Conservation (phyloP, 805 yeast genomes). For the Monosporozyma aquatica region DNA sequence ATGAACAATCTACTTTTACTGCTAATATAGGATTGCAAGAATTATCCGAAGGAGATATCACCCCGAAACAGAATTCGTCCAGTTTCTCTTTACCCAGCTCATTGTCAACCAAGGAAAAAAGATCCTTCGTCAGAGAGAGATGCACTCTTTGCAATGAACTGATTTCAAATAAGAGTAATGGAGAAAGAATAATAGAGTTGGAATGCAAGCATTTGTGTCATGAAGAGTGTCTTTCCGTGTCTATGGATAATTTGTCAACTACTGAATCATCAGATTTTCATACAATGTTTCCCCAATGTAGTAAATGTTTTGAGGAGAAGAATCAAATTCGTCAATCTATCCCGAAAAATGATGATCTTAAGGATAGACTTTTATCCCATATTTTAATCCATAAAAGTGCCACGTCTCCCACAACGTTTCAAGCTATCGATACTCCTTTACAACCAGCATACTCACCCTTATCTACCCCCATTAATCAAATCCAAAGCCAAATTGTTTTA, state of each 20-base stretch:
- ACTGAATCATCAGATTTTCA: conserved; percentile 10
- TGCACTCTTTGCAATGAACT: conserved; percentile 44
- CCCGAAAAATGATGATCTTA: conserved; percentile 22
- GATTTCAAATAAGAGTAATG: conserved; percentile 35
- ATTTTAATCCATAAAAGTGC: conserved; percentile 12
- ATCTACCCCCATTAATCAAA: conserved; percentile 2
- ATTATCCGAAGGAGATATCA: not conserved
- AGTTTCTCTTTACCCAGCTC: not conserved
- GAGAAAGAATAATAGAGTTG: conserved; percentile 40
- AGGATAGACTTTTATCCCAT: conserved; percentile 23
- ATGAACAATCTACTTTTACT: not conserved
- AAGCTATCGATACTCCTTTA: conserved; percentile 3
- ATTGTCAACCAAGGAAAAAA: conserved; percentile 10
- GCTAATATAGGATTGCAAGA: not conserved
- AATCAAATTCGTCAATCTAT: conserved; percentile 16
- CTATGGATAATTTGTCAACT: conserved; percentile 22
- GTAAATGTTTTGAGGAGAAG: conserved; percentile 13
- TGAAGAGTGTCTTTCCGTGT: conserved; percentile 45
- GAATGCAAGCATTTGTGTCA: conserved; percentile 50
- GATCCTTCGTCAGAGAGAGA: conserved; percentile 20
- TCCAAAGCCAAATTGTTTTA: conserved; percentile 1
- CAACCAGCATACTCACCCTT: conserved; percentile 2
- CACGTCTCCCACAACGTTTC: conserved; percentile 2
- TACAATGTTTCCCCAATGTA: conserved; percentile 24
- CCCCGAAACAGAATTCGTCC: not conserved